Percentiles rank a stretch among this genome's conserved stretches.
phyloP scores from a whole-genome alignment of 148 eudicot genomes.

The Tetragonia tetragonoides region DNA sequence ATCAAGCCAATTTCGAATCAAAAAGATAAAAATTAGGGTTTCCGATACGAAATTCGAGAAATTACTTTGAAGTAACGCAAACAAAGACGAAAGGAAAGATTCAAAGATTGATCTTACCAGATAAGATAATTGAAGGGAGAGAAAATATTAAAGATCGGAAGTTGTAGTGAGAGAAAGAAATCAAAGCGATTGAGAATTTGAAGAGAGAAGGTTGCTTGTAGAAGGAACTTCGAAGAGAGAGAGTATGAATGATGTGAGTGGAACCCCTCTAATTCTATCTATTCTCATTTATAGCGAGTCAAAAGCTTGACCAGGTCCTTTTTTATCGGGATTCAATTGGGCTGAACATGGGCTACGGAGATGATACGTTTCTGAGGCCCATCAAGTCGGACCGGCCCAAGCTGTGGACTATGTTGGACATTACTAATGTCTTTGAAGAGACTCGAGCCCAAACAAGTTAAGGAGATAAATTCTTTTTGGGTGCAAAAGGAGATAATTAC shows the following conservation, averaged over 20 bases:
- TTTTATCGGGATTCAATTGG: no score
- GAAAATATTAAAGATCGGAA: background rate
- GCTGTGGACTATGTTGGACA: background rate
- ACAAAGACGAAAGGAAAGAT: background rate
- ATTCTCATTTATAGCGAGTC: no score
- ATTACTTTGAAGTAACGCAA: background rate
- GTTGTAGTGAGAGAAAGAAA: background rate
- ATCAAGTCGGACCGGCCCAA: background rate
- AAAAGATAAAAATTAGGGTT: constrained; percentile 33
- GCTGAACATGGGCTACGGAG: no score
- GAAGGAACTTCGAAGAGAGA: constrained; percentile 5
- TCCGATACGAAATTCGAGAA: background rate
- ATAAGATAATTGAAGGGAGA: background rate
- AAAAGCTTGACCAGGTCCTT: background rate
- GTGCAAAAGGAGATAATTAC: no score
- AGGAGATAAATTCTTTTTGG: no score
- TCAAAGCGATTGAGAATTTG: background rate
- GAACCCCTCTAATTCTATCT: background rate
- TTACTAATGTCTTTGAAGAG: no score
- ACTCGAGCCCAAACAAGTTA: no score
- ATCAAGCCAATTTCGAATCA: background rate
- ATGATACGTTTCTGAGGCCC: no score
- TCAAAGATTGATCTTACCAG: constrained; percentile 7
- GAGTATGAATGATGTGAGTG: background rate
- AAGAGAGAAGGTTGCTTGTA: background rate